These are phyloP conservation scores for Apiotrichum brassicae DNA, from an alignment of 1,284 basidiomycete species.

Conservation along the genomic window DNA sequence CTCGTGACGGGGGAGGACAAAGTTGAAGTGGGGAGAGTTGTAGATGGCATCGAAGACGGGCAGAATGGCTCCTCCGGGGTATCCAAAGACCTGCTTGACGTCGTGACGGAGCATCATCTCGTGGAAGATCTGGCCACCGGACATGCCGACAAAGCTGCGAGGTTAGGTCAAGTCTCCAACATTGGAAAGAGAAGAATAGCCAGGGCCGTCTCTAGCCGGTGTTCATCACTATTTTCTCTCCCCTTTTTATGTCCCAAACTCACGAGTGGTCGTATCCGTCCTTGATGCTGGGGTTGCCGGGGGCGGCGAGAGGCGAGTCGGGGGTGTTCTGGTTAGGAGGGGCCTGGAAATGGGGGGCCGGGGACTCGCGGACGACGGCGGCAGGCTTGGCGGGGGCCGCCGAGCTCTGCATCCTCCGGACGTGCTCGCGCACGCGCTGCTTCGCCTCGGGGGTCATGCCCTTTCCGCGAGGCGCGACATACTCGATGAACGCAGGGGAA, in stretches of 20 bases:
- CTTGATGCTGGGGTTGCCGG: conserved; percentile 16
- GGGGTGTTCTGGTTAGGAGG: conserved; percentile 33
- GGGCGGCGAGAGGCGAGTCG: conserved; percentile 17
- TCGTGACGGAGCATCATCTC: conserved; percentile 98
- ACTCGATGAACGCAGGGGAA: conserved; percentile 15
- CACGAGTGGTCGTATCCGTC: conserved; percentile 38
- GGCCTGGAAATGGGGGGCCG: conserved; percentile 44
- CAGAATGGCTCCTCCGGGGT: conserved; percentile 94
- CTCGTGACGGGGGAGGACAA: conserved; percentile 91
- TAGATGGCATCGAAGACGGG: conserved; percentile 99
- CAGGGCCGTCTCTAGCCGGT: neutral
- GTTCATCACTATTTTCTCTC: neutral
- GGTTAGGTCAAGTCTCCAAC: no score
- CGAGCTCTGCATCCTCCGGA: conserved; percentile 61
- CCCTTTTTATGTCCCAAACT: no score
- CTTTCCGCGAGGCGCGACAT: conserved; percentile 19
- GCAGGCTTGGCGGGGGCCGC: conserved; percentile 55
- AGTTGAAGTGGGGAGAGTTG: conserved; percentile 91
- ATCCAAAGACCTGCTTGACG: conserved; percentile 96
- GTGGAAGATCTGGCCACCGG: conserved; percentile 96
- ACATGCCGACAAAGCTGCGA: conserved; percentile 78
- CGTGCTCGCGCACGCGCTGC: conserved; percentile 61
- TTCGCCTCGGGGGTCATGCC: conserved; percentile 47
- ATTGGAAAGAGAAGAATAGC: no score
- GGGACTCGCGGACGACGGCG: conserved; percentile 50